These are phyloP conservation scores for Herpetospermum pedunculosum DNA, from an alignment of 306 rosid genomes.

Conservation along the genomic window DNA sequence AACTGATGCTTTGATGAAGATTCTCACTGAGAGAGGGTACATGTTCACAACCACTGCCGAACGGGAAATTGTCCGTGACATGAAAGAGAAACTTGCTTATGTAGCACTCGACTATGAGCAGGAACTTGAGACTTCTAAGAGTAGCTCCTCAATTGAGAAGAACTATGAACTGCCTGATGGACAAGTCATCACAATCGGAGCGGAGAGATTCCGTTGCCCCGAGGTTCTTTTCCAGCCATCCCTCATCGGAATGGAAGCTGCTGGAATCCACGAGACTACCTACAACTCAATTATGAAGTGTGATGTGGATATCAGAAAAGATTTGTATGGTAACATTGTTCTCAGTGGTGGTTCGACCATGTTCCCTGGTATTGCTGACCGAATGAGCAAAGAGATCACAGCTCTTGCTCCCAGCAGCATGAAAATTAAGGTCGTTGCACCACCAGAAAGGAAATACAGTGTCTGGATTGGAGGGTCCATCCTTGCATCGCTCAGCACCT, in stretches of 20 bases:
- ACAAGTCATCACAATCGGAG: conserved; percentile 92
- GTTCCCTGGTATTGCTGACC: conserved; percentile 97
- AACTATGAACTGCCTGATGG: conserved; percentile 94
- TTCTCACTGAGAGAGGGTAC: conserved; percentile 94
- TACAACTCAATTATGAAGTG: conserved; percentile 98
- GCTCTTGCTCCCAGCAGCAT: conserved; percentile 99
- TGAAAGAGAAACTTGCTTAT: conserved; percentile 96
- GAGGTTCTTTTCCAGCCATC: conserved; percentile 99
- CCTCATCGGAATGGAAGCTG: conserved; percentile 99
- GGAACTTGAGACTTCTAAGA: conserved; percentile 93
- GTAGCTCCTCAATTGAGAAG: conserved; percentile 89
- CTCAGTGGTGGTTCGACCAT: conserved; percentile 97
- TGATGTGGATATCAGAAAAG: conserved; percentile 96
- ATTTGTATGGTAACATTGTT: conserved; percentile 87
- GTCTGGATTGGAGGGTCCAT: conserved; percentile 99
- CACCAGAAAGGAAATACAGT: conserved; percentile 95
- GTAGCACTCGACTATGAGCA: conserved; percentile 93
- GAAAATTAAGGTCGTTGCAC: conserved; percentile 98
- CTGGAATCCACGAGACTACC: conserved; percentile 94
- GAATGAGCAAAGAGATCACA: conserved; percentile 98
- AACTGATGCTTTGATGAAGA: conserved; percentile 89
- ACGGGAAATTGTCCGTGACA: conserved; percentile 98
- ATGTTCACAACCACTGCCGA: conserved; percentile 99
- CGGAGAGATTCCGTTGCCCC: conserved; percentile 94
- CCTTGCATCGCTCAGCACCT: conserved; percentile 98